These are phyloP conservation scores for Chlamydomonas incerta DNA, from an alignment of 139 green algal genomes.

Conservation along the genomic window DNA sequence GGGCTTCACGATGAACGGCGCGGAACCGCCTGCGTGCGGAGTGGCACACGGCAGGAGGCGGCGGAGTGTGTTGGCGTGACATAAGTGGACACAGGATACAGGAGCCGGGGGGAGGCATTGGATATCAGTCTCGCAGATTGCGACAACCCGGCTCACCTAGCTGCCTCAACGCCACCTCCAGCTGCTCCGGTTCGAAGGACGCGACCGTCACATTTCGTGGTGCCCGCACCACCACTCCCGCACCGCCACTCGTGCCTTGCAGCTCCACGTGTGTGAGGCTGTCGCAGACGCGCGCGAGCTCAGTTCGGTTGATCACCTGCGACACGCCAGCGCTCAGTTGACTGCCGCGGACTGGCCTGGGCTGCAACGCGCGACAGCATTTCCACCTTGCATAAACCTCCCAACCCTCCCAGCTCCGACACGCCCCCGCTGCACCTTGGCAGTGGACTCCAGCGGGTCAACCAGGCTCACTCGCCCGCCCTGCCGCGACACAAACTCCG, in stretches of 20 bases:
- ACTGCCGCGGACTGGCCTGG: too few relatives aligned
- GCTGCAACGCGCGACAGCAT: background rate
- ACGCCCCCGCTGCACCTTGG: constrained; percentile 29
- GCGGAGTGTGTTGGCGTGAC: too few relatives aligned
- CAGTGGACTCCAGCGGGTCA: constrained; percentile 56
- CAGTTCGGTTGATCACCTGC: constrained; percentile 54
- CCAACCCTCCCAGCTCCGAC: background rate
- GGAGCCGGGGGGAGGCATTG: too few relatives aligned
- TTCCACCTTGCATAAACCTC: too few relatives aligned
- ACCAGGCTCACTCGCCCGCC: constrained; percentile 28
- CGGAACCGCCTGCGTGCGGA: constrained; percentile 52
- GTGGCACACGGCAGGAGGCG: too few relatives aligned
- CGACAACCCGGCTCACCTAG: constrained; percentile 7
- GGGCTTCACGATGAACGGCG: constrained; percentile 83
- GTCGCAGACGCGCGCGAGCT: constrained; percentile 24
- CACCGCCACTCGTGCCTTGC: background rate
- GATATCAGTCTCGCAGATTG: too few relatives aligned
- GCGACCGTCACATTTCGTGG: constrained; percentile 14
- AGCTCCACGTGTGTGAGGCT: constrained; percentile 31
- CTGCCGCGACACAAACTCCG: constrained; percentile 25
- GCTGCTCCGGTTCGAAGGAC: background rate
- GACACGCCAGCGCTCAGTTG: too few relatives aligned
- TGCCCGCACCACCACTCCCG: constrained; percentile 12
- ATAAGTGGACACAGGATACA: too few relatives aligned
- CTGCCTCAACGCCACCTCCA: background rate